phyloP scores from a whole-genome alignment of 352 stramenopile genomes.

The Aphanomyces cochlioides region DNA sequence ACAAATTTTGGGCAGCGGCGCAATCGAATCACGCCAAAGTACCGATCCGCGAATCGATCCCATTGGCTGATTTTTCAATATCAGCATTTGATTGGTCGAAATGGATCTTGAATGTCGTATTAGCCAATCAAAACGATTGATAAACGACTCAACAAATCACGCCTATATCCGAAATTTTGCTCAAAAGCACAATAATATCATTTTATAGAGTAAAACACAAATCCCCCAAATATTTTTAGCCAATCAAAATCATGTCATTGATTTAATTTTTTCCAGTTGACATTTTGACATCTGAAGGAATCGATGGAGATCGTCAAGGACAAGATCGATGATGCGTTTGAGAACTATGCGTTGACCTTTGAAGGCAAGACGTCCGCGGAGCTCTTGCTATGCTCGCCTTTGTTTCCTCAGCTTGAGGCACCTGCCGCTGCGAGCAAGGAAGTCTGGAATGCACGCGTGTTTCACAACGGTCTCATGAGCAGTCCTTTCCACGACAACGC shows the following conservation, averaged over 20 bases:
- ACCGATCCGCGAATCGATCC: no score
- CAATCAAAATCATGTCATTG: background rate
- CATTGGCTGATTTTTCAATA: no score
- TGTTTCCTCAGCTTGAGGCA: conserved; percentile 47
- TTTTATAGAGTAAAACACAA: background rate
- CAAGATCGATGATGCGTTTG: conserved; percentile 74
- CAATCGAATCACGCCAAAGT: no score
- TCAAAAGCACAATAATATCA: conserved; percentile 7
- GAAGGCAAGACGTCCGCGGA: conserved; percentile 39
- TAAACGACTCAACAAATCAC: no score
- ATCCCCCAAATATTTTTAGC: background rate
- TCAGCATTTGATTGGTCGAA: no score
- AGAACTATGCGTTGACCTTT: conserved; percentile 60
- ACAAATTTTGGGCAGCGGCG: no score
- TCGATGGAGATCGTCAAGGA: conserved; percentile 59
- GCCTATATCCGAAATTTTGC: no score
- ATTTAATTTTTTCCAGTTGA: background rate
- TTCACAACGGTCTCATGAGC: conserved; percentile 54
- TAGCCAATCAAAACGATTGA: no score
- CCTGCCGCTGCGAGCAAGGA: conserved; percentile 55
- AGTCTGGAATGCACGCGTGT: conserved; percentile 67
- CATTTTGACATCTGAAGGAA: background rate
- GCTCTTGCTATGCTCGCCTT: conserved; percentile 34
- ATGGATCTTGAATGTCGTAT: no score
- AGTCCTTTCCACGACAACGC: conserved; percentile 53